phyloP scores from a whole-genome alignment of 2,329 filamentous ascomycete species.

The Fusarium oxysporum region DNA sequence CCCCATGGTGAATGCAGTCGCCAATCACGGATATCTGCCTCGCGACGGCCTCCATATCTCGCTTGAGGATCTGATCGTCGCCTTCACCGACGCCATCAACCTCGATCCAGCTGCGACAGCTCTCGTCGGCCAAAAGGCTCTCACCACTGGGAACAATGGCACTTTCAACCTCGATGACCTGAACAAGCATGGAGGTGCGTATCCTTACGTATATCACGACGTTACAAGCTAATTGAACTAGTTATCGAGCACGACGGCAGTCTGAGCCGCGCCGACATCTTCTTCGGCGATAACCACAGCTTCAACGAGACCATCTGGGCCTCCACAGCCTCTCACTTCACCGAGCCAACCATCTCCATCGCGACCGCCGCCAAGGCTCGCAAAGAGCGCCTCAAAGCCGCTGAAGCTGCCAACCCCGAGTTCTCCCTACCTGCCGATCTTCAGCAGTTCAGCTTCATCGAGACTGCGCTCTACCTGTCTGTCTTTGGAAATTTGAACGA shows the following conservation, averaged over 20 bases:
- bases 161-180: constrained; percentile 41
- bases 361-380: constrained; percentile 32
- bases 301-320: constrained; percentile 42
- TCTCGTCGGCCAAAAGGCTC: constrained; percentile 35
- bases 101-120: constrained; percentile 40
- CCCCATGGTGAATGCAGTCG: constrained; percentile 37
- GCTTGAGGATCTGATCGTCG: constrained; percentile 30
- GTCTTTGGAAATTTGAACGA: constrained; percentile 31
- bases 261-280: constrained; percentile 36
- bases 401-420: constrained; percentile 33
- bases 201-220: rapidly evolving
- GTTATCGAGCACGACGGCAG: constrained; percentile 42
- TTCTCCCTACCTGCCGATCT: constrained; percentile 17
- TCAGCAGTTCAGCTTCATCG: constrained; percentile 33
- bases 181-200: constrained; percentile 33
- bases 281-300: constrained; percentile 40
- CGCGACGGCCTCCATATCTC: constrained; percentile 34
- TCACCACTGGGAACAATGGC: constrained; percentile 31
- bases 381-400: constrained; percentile 32
- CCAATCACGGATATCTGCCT: constrained; percentile 42
- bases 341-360: constrained; percentile 38
- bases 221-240: neutral
- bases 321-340: constrained; percentile 31
- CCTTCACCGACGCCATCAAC: constrained; percentile 40
- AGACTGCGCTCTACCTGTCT: constrained; percentile 38